Evolutionary conservation across 139 green algal species (phyloP), one percentile per base, ranked within the genome.

Genomic region (Chlamydomonas sp.): DNA sequence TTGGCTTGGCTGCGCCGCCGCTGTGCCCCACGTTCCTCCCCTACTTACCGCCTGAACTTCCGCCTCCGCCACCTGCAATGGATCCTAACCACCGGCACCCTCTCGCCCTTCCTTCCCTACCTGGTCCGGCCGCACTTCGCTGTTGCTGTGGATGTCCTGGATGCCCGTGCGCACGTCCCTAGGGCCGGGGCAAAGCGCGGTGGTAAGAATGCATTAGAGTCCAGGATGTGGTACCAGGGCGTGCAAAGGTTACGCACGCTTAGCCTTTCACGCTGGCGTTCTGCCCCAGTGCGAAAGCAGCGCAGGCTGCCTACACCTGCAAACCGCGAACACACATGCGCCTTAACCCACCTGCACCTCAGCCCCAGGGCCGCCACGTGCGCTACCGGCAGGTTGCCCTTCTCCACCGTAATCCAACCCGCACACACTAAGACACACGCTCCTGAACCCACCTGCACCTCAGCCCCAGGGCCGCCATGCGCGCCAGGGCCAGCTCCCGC

Each of bases 101-200:
- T 1, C 18, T 20, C 73, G 1, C 73, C 5, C 31, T 5, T 17
- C 71, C 62, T 77, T 31, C 9, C 57, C 31, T 61, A 92, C 85
- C 49, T 88, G 57, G 20, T 88, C 63, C 0, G 83, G 83, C 14
- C 80, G 63, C 79, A 96, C 95, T 75, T 94, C 86, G 79, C 97
- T 90, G 92, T 99, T 96, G 59, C 97, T 89, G 93, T 99, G 97
- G 49, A 99, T 98, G 93, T 99, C 98, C 91, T 99, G 96, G 78
- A 99, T 99, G 79, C 98, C 98, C 2, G 97, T 99, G 78, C 97
- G 95, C 78, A 99, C 97, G 78, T 99, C 97, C 60, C 97, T 93
- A 87, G 91, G 96, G 1, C 31, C 17, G 17, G 77, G 20, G 78
- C 8, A 5, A 60, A 18, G 77, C 8, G 1, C 16, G 72, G 0